Conservation (phyloP, 208 protist genomes). For the Entamoeba dispar region DNA sequence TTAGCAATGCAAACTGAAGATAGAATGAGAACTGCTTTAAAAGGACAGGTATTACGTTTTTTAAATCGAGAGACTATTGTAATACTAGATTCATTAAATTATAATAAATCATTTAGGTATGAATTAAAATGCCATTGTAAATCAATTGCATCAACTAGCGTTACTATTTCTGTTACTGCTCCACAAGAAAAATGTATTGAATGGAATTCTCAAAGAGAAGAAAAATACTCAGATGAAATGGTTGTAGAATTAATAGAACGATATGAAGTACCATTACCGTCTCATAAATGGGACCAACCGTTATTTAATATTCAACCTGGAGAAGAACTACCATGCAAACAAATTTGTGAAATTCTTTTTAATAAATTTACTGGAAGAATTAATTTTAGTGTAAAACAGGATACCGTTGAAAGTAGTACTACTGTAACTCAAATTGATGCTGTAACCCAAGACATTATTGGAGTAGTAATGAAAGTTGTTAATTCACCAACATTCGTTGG, state of each 20-base stretch:
- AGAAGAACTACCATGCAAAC: background rate
- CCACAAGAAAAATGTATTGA: background rate
- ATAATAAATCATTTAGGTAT: background rate
- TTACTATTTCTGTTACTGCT: background rate
- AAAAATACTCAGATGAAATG: background rate
- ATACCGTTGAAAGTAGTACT: background rate
- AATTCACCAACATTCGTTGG: background rate
- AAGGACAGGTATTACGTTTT: background rate
- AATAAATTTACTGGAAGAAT: background rate
- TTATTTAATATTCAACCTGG: background rate
- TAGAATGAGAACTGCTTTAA: background rate
- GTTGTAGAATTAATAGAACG: background rate
- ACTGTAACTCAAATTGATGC: background rate
- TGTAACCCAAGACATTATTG: background rate
- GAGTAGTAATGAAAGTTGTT: background rate
- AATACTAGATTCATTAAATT: background rate
- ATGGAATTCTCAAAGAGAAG: background rate
- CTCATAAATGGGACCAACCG: background rate
- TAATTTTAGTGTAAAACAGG: background rate
- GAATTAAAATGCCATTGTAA: background rate
- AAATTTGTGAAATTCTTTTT: background rate
- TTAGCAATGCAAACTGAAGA: background rate
- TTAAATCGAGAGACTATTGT: background rate
- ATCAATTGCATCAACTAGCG: background rate
- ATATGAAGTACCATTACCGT: background rate